phyloP scores from a whole-genome alignment of 192 early-diverging fungal genomes.

The Mortierella antarctica region DNA sequence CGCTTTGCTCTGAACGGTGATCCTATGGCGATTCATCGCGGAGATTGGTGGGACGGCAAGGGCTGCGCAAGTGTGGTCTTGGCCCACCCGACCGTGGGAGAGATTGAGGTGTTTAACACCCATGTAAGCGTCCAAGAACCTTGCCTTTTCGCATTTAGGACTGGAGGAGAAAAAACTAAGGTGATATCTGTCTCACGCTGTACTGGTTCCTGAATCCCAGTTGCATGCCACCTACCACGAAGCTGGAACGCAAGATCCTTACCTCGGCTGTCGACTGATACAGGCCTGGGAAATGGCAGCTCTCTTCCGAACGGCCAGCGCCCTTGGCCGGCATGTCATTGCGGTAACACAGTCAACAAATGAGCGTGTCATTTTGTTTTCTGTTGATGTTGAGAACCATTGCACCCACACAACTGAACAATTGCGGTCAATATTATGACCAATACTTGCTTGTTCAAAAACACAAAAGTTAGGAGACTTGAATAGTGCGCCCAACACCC shows the following conservation, averaged over 20 bases:
- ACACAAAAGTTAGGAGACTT: slow-evolving; percentile 64
- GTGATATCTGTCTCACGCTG: background rate
- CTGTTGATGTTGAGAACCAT: background rate
- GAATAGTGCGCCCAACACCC: slow-evolving; percentile 57
- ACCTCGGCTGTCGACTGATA: slow-evolving; percentile 56
- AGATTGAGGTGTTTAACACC: slow-evolving; percentile 67
- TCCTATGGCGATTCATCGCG: slow-evolving; percentile 59
- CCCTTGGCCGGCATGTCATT: slow-evolving; percentile 61
- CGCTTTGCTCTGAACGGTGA: slow-evolving; percentile 60
- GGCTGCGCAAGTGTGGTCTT: slow-evolving; percentile 57
- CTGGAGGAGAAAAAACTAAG: background rate
- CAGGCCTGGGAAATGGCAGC: slow-evolving; percentile 64
- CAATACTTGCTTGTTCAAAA: background rate
- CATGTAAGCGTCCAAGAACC: slow-evolving; percentile 53
- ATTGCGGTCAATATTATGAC: too few species aligned
- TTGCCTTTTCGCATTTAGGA: background rate
- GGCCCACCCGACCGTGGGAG: slow-evolving; percentile 58
- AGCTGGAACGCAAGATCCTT: slow-evolving; percentile 36
- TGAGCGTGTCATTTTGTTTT: background rate
- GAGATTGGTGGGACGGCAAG: slow-evolving; percentile 69
- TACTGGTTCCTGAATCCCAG: slow-evolving; percentile 28
- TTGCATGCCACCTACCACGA: slow-evolving; percentile 63
- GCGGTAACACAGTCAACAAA: slow-evolving; percentile 52
- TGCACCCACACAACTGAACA: background rate
- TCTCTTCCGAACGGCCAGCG: slow-evolving; percentile 48